A percentile compares a stretch with the other conserved stretches of the same genome.
Evolutionary conservation across 352 stramenopile species (phyloP).

Genomic region (Globisporangium megalacanthum): DNA sequence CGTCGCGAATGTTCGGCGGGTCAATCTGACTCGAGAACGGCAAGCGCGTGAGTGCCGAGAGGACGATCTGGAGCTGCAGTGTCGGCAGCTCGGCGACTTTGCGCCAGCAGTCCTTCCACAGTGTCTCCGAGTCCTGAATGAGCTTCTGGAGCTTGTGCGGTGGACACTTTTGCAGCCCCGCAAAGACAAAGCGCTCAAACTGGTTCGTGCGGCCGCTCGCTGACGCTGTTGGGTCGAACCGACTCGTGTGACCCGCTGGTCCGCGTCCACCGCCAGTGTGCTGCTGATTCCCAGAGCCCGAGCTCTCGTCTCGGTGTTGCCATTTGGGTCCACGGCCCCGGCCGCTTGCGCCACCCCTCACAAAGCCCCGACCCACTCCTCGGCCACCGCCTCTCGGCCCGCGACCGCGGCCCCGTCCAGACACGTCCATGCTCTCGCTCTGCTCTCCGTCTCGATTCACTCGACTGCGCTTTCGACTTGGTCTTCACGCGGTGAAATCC

Average conservation of each 20-base stretch:
- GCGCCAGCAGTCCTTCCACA: constrained; percentile 51
- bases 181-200: constrained; percentile 37
- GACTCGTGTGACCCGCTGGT: background rate
- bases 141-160: constrained; percentile 32
- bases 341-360: background rate
- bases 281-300: constrained; percentile 1
- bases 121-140: constrained; percentile 24
- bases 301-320: constrained; percentile 4
- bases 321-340: background rate
- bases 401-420: constrained; percentile 1
- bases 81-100: constrained; percentile 23
- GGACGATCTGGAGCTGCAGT: constrained; percentile 30
- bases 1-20: constrained; percentile 28
- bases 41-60: constrained; percentile 41
- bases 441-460: too few species aligned
- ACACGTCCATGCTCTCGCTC: constrained; percentile 5
- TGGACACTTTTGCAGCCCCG: constrained; percentile 30
- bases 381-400: background rate
- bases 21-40: constrained; percentile 32
- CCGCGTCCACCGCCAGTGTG: background rate
- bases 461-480: background rate
- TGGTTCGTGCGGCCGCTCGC: constrained; percentile 3
- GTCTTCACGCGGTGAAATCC: background rate
- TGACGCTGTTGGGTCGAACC: background rate
- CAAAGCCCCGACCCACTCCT: background rate